These are phyloP conservation scores for Periconia sp. DNA, from an alignment of 2,329 filamentous ascomycete species.

Conservation along the genomic window DNA sequence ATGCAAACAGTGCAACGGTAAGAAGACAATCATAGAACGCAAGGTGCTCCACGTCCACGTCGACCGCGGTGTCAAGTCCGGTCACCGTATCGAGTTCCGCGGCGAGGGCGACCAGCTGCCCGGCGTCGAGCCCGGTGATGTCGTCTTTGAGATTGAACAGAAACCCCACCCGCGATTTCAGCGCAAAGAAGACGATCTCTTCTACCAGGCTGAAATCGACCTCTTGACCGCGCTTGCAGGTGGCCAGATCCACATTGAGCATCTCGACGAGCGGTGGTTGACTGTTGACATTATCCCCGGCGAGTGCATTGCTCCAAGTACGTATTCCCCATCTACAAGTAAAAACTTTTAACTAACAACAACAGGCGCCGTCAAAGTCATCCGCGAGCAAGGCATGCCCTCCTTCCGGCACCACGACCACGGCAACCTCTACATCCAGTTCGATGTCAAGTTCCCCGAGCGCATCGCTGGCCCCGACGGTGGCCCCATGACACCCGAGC, in stretches of 20 bases:
- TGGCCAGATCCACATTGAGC: constrained; percentile 88
- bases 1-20: constrained; percentile 94
- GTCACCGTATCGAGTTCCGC: constrained; percentile 95
- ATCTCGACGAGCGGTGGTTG: constrained; percentile 96
- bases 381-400: constrained; percentile 97
- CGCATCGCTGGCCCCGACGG: constrained; percentile 48
- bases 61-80: constrained; percentile 88
- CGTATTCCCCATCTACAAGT: constrained; percentile 38
- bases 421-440: constrained; percentile 96
- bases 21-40: constrained; percentile 96
- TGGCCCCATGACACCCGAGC: constrained; percentile 58
- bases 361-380: constrained; percentile 84
- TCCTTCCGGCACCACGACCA: constrained; percentile 92
- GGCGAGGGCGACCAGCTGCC: constrained; percentile 96
- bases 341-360: constrained; percentile 17
- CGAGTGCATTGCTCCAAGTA: constrained; percentile 92
- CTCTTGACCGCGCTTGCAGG: constrained; percentile 92
- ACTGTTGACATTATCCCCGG: constrained; percentile 90
- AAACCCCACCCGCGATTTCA: constrained; percentile 97
- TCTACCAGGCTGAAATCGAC: constrained; percentile 94
- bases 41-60: constrained; percentile 99
- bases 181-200: constrained; percentile 92
- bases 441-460: constrained; percentile 93
- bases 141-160: constrained; percentile 98
- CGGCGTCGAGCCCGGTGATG: constrained; percentile 89